These are phyloP conservation scores for Sphaerulina vaccinii DNA, from an alignment of 2,329 filamentous ascomycete genomes.

Conservation along the genomic window DNA sequence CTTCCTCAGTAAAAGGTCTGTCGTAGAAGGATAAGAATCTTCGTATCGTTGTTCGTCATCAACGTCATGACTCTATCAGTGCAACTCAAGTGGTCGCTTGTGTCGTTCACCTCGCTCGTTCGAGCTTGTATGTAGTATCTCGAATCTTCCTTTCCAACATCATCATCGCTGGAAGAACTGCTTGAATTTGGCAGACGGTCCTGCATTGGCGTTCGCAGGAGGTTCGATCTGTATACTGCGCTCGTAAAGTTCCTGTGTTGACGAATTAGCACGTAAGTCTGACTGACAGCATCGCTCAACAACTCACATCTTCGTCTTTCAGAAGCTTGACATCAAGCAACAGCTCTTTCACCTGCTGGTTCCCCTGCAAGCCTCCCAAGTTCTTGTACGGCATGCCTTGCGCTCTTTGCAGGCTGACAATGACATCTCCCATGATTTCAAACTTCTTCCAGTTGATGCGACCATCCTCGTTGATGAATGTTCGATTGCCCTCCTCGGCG, in stretches of 20 bases:
- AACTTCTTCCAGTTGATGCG: slow-evolving; percentile 98
- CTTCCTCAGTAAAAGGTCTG: not conserved
- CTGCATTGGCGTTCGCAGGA: slow-evolving; percentile 36
- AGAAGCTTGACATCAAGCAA: slow-evolving; percentile 79
- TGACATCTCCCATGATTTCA: slow-evolving; percentile 88
- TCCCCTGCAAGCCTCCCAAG: slow-evolving; percentile 53
- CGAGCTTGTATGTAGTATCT: not conserved
- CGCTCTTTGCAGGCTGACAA: slow-evolving; percentile 87
- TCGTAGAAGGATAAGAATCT: slow-evolving; percentile 5
- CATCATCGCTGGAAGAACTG: slow-evolving; percentile 49
- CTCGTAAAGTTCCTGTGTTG: slow-evolving; percentile 56
- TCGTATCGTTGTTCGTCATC: slow-evolving; percentile 4
- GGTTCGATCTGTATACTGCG: slow-evolving; percentile 56
- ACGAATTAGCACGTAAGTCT: slow-evolving; percentile 18
- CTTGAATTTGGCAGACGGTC: slow-evolving; percentile 40
- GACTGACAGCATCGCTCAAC: not conserved
- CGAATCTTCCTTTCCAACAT: not conserved
- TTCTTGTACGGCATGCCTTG: slow-evolving; percentile 80
- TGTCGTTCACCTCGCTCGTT: not conserved
- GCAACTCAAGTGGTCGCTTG: not conserved
- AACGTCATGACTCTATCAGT: not conserved
- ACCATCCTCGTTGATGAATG: slow-evolving; percentile 66
- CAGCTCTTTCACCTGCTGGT: slow-evolving; percentile 69
- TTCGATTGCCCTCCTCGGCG: slow-evolving; percentile 88
- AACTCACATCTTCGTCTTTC: slow-evolving; percentile 80